Conservation (phyloP, 257 asterid genomes). For the Handroanthus guayacan region DNA sequence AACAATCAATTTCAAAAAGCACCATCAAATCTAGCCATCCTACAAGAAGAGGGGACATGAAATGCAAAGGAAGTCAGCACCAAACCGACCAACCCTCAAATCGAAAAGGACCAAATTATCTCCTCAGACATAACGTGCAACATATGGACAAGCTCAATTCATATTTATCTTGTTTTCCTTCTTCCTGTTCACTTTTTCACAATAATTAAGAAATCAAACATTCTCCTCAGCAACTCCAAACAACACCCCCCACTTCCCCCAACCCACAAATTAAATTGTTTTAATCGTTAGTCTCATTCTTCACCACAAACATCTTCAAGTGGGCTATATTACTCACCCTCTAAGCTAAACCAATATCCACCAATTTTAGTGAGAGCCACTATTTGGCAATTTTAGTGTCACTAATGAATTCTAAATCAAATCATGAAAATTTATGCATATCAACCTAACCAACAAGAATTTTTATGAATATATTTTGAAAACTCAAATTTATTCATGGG, state of each 20-base stretch:
- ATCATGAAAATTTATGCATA: neutral
- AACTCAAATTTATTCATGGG: too few relatives aligned
- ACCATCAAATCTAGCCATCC: neutral
- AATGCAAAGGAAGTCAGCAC: neutral
- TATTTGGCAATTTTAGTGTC: neutral
- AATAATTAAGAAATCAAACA: neutral
- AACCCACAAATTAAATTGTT: neutral
- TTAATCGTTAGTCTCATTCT: neutral
- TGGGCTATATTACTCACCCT: neutral
- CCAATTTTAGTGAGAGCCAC: neutral
- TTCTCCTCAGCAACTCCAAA: neutral
- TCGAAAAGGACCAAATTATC: neutral
- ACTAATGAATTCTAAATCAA: neutral
- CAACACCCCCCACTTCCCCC: neutral
- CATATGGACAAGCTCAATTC: neutral
- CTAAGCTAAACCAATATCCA: neutral
- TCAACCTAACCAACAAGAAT: neutral
- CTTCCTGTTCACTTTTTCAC: neutral
- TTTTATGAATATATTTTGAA: too few relatives aligned
- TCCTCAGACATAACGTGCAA: too few relatives aligned
- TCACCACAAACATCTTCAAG: slow-evolving; percentile 9
- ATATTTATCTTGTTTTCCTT: neutral
- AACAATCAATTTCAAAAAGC: neutral
- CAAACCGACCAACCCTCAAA: neutral
- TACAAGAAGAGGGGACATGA: neutral